Evolutionary conservation across 495 filamentous ascomycete genomes (phyloP).

Genomic region (Xylaria cubensis): DNA sequence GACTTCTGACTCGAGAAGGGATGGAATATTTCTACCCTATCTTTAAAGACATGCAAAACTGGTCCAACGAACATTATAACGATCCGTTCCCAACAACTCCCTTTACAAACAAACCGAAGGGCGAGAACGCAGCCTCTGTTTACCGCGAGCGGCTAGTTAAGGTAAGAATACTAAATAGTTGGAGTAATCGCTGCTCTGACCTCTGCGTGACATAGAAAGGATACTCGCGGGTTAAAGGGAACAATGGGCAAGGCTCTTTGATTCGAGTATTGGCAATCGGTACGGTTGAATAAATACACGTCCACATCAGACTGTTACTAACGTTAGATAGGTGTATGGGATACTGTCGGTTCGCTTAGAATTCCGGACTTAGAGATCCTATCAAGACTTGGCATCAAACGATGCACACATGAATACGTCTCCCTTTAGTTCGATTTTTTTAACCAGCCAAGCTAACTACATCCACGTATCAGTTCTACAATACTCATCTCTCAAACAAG

Average conservation of each 20-base stretch:
- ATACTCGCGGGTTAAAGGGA: slow-evolving; percentile 42
- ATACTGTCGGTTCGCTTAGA: slow-evolving; percentile 66
- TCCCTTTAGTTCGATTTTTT: slow-evolving; percentile 9
- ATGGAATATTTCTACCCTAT: slow-evolving; percentile 69
- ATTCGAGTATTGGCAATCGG: slow-evolving; percentile 59
- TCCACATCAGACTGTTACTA: background rate
- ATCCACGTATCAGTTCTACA: slow-evolving; percentile 59
- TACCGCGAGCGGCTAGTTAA: slow-evolving; percentile 47
- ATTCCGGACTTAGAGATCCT: slow-evolving; percentile 47
- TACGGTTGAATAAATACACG: slow-evolving; percentile 2
- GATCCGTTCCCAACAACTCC: slow-evolving; percentile 64
- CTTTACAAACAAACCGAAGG: slow-evolving; percentile 64
- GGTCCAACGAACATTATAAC: slow-evolving; percentile 56
- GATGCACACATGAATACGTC: slow-evolving; percentile 55
- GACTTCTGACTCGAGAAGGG: slow-evolving; percentile 68
- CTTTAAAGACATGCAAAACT: slow-evolving; percentile 67
- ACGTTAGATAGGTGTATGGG: slow-evolving; percentile 55
- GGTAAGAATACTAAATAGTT: slow-evolving; percentile 27
- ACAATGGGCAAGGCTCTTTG: slow-evolving; percentile 39
- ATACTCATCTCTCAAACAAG: slow-evolving; percentile 61
- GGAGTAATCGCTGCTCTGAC: slow-evolving; percentile 40
- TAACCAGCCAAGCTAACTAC: slow-evolving; percentile 27
- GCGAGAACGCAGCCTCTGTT: slow-evolving; percentile 39
- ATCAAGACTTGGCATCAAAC: slow-evolving; percentile 46
- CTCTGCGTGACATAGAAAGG: slow-evolving; percentile 38